A percentile compares a stretch with the other conserved stretches of the same genome.
Evolutionary conservation across 768 basidiomycete genomes (phyloP).

Genomic region (Omphalotus guepiniiformis): DNA sequence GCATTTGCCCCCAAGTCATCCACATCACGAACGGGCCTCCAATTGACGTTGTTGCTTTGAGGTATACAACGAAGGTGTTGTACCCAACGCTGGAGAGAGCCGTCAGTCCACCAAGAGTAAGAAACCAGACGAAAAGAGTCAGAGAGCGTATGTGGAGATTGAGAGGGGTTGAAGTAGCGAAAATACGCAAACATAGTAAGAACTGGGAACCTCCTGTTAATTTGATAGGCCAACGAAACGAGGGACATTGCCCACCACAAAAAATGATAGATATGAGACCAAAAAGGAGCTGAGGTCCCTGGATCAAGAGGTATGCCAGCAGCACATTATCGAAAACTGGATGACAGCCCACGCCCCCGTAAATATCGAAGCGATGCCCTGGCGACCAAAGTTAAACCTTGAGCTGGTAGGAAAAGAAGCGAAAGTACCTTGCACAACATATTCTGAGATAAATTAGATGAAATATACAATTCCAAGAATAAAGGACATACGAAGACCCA

Average conservation of each 20-base stretch:
- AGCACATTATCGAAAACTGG: constrained; percentile 4
- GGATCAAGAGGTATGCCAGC: constrained; percentile 1
- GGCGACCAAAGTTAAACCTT: not conserved
- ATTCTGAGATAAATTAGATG: not conserved
- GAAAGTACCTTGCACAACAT: constrained; percentile 7
- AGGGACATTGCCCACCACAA: not conserved
- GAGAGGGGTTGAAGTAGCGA: not conserved
- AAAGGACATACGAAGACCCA: constrained; percentile 1
- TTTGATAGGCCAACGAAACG: too few relatives aligned
- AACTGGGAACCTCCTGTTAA: too few relatives aligned
- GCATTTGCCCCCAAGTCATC: not conserved
- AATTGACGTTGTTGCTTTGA: not conserved
- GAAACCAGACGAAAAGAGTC: constrained; percentile 3
- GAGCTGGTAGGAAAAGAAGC: not conserved
- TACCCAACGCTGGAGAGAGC: constrained; percentile 1
- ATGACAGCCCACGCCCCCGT: constrained; percentile 6
- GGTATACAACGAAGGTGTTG: not conserved
- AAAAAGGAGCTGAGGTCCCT: constrained; percentile 4
- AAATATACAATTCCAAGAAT: not conserved
- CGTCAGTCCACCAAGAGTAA: not conserved
- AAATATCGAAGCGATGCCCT: constrained; percentile 7
- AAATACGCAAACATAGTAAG: not conserved
- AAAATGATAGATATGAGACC: not conserved
- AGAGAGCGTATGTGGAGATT: not conserved
- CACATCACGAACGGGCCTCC: not conserved